Evolutionary conservation across 148 eudicot genomes (phyloP), one percentile per base, ranked within the genome.

Genomic region (Pharnaceum exiguum): DNA sequence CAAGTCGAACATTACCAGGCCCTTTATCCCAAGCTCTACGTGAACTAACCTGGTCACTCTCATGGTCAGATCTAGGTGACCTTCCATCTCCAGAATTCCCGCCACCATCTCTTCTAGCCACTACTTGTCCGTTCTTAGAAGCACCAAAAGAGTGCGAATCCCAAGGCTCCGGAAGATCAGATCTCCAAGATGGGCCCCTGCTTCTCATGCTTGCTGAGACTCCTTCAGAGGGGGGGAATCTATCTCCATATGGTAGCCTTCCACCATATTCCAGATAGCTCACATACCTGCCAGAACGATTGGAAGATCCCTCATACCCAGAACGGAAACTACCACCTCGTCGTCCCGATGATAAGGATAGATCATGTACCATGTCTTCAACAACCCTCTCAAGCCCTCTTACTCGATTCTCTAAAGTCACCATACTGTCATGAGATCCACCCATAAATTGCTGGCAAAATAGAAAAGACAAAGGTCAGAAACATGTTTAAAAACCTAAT

Each of bases 341-440:
- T 67, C 89, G 71, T 47, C 83, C 72, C 33, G 90, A 56, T 50
- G 98, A 82, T 51, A 79, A 37, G 59, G 96, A 82, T 68, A 89
- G 69, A 75, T 94, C 96, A 18, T 80, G 81, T 46, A 88, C 91
- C 99, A 94, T 94, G 65, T 94, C 99, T 73, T 94, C 96, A 33
- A 94, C 89, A 12, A 89, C 85, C 74, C 99, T 89, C 79, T 94
- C 99, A 44, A 94, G 81, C 57, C 96, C 96, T 16, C 91, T 81
- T 36, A 94, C 99, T 70, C 99, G 79, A 70, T 68, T 89, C 66
- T 94, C 99, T 57, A 94, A 71, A 60, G 99, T 86, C 51, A 89
- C 65, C 96, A 94, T 94, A 76, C 91, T 74, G 65, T 89, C 83
- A 59, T 88, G 96, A 33, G 99, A 94, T n/a, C 99, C 99, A 65